Evolutionary conservation across 345 rosid species (phyloP).

Genomic region (Trapa incisa): DNA sequence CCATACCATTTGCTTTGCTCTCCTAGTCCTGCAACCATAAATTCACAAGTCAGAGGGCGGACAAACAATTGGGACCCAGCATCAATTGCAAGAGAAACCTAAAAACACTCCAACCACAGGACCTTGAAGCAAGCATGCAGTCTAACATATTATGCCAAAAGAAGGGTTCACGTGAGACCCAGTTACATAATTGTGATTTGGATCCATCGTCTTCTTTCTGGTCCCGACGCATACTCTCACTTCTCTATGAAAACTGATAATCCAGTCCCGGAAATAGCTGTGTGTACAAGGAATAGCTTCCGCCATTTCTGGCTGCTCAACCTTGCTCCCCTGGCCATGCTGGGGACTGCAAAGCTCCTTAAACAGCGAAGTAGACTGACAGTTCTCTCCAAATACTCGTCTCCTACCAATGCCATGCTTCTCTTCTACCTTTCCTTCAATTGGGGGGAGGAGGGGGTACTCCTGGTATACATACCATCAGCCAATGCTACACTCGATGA

Average conservation of each 20-base stretch:
- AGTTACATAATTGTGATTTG: not conserved
- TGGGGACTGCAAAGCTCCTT: no score
- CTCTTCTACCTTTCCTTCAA: no score
- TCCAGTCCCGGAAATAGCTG: not conserved
- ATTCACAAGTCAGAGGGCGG: not conserved
- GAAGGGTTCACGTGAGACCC: not conserved
- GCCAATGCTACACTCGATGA: no score
- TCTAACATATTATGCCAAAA: not conserved
- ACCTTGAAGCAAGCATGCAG: not conserved
- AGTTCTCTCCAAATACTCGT: not conserved
- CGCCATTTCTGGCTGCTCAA: no score
- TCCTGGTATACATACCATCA: no score
- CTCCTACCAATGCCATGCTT: no score
- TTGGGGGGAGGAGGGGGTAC: no score
- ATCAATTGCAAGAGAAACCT: not conserved
- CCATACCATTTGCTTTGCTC: not conserved
- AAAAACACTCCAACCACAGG: not conserved
- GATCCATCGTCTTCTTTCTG: not conserved
- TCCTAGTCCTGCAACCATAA: not conserved
- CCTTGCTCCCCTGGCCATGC: no score
- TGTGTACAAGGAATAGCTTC: not conserved
- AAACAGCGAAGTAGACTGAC: no score
- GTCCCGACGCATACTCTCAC: not conserved
- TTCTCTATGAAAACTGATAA: not conserved
- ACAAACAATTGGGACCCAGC: not conserved